phyloP scores from a whole-genome alignment of 306 rosid genomes.

The Cajanus cajan region DNA sequence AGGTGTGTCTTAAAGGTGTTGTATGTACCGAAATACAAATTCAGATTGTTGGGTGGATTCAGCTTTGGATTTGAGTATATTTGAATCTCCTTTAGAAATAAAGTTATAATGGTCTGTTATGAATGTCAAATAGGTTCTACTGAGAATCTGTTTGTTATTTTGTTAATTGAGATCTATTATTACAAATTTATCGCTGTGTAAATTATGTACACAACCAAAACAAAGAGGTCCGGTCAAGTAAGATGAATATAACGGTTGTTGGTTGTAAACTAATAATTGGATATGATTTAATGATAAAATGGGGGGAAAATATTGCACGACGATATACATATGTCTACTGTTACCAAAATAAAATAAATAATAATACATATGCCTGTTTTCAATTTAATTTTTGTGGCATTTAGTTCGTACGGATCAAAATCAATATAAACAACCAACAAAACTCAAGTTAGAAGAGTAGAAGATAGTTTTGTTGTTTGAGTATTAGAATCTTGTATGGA shows the following conservation, averaged over 20 bases:
- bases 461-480: background rate
- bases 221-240: too few relatives aligned
- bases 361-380: background rate
- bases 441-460: background rate
- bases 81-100: background rate
- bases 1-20: background rate
- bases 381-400: background rate
- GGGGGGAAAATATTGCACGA: too few relatives aligned
- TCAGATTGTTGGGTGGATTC: background rate
- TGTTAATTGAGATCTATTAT: background rate
- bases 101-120: background rate
- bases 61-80: background rate
- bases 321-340: too few relatives aligned
- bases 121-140: background rate
- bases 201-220: too few relatives aligned
- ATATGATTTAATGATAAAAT: background rate
- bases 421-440: background rate
- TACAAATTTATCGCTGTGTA: too few relatives aligned
- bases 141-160: background rate
- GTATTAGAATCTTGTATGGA: too few relatives aligned
- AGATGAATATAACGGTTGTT: too few relatives aligned
- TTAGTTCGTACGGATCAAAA: background rate
- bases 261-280: background rate
- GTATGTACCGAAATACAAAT: background rate
- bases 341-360: too few relatives aligned